Conservation (phyloP, 1,139 yeast genomes). For the Hansenula anomala region DNA sequence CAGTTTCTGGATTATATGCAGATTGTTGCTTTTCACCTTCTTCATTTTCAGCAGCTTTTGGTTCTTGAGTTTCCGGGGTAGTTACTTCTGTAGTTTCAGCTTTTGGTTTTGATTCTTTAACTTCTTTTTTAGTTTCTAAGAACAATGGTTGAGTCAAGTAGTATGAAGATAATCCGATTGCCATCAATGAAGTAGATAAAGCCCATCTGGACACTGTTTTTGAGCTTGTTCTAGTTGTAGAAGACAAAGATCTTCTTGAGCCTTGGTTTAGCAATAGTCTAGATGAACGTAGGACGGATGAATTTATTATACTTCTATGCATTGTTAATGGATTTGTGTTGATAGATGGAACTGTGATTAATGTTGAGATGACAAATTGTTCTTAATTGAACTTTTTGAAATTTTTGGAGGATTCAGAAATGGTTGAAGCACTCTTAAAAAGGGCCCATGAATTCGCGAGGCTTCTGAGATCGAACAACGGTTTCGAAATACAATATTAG, state of each 20-base stretch:
- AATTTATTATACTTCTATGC: slow-evolving; percentile 11
- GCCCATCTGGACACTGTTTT: slow-evolving; percentile 9
- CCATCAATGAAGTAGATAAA: slow-evolving; percentile 12
- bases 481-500: too few relatives aligned
- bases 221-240: slow-evolving; percentile 3
- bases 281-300: slow-evolving; percentile 6
- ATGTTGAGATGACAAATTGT: too few relatives aligned
- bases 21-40: slow-evolving; percentile 38
- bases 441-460: too few relatives aligned
- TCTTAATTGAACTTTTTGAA: too few relatives aligned
- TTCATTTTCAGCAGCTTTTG: slow-evolving; percentile 14
- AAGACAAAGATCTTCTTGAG: slow-evolving; percentile 10
- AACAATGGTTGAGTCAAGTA: slow-evolving; percentile 15
- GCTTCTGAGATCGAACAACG: too few relatives aligned
- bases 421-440: too few relatives aligned
- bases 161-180: slow-evolving; percentile 13
- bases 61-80: too few relatives aligned
- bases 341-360: not conserved
- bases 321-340: slow-evolving; percentile 1
- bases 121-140: slow-evolving; percentile 13
- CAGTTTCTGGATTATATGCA: slow-evolving; percentile 95
- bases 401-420: too few relatives aligned
- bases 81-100: slow-evolving; percentile 3
- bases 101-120: slow-evolving; percentile 2
- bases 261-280: slow-evolving; percentile 3